These are phyloP conservation scores for Solanum paucissectum DNA, from an alignment of 257 asterid genomes.

Conservation along the genomic window DNA sequence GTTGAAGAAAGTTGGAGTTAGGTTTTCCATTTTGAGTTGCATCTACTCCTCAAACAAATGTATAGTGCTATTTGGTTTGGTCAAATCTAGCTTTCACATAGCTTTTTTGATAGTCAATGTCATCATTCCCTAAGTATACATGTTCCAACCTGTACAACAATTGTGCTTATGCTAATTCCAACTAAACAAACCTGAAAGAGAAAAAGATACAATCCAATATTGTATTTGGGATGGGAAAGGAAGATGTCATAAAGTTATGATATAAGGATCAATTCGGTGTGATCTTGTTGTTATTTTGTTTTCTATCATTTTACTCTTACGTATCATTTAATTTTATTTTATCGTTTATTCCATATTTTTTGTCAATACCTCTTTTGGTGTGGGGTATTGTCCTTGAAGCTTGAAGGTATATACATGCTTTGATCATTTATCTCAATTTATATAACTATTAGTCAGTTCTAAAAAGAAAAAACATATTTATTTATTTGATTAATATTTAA, in stretches of 20 bases:
- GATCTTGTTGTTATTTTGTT: not conserved
- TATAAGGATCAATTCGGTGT: not conserved
- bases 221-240: not conserved
- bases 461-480: rapidly evolving
- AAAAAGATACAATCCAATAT: not conserved
- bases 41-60: not conserved
- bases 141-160: not conserved
- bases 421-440: no score
- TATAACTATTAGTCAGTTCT: no score
- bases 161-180: not conserved
- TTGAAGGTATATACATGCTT: not conserved
- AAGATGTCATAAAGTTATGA: not conserved
- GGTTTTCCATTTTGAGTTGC: not conserved
- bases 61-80: not conserved
- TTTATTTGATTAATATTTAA: not conserved
- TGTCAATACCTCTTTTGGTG: not conserved
- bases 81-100: not conserved
- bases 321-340: no score
- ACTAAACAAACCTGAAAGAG: not conserved
- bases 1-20: not conserved
- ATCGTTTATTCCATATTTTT: no score
- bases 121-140: not conserved
- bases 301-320: not conserved
- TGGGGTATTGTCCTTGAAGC: no score
- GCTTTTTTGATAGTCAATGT: not conserved